Conservation (phyloP, 352 stramenopile species). For the Phytophthora multivora region DNA sequence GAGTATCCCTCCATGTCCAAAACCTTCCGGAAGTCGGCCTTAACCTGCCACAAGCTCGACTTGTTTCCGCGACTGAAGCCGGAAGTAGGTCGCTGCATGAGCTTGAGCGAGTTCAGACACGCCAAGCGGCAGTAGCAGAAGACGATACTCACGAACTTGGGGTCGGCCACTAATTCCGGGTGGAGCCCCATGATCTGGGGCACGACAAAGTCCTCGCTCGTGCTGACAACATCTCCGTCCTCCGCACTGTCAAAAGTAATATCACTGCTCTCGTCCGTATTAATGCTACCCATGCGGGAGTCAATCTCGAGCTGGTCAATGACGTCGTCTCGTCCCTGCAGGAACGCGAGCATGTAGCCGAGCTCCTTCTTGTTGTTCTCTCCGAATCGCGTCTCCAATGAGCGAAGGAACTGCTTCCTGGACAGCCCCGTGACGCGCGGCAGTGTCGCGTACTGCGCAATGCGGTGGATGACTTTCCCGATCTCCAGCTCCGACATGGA, state of each 20-base stretch:
- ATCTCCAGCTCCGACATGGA: slow-evolving; percentile 88
- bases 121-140: slow-evolving; percentile 84
- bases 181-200: slow-evolving; percentile 81
- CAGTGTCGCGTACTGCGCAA: slow-evolving; percentile 80
- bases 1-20: slow-evolving; percentile 76
- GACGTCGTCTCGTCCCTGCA: slow-evolving; percentile 72
- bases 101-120: slow-evolving; percentile 85
- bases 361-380: slow-evolving; percentile 63
- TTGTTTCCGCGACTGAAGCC: slow-evolving; percentile 62
- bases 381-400: slow-evolving; percentile 72
- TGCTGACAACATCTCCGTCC: not conserved
- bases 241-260: not conserved
- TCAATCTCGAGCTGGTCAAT: slow-evolving; percentile 70
- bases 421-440: slow-evolving; percentile 74
- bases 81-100: slow-evolving; percentile 58
- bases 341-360: slow-evolving; percentile 72
- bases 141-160: slow-evolving; percentile 78
- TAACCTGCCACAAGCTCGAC: slow-evolving; percentile 83
- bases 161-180: slow-evolving; percentile 73
- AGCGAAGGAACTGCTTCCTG: slow-evolving; percentile 79
- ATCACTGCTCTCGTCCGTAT: not conserved
- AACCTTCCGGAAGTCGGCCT: slow-evolving; percentile 81
- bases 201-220: slow-evolving; percentile 46
- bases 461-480: slow-evolving; percentile 78
- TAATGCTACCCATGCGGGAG: slow-evolving; percentile 28